Percentiles rank a stretch among this genome's conserved stretches.
phyloP scores from a whole-genome alignment of 129 eudicot genomes.

The Helianthus tuberosus region DNA sequence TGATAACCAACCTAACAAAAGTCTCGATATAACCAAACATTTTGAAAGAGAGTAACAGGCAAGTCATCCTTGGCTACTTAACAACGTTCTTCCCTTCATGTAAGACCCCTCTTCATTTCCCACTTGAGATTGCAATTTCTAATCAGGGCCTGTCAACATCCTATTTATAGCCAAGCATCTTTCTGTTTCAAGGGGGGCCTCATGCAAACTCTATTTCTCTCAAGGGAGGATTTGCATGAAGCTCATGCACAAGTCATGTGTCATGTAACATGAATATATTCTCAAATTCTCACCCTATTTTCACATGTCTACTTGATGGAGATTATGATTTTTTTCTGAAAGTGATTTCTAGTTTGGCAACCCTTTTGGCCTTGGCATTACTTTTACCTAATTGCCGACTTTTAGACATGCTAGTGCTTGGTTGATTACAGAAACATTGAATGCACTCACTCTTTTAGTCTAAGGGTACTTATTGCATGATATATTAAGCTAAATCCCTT shows the following conservation, averaged over 20 bases:
- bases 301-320: conserved; percentile 11
- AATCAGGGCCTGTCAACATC: not conserved
- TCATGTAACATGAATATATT: conserved; percentile 33
- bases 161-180: conserved; percentile 36
- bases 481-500: too few relatives aligned
- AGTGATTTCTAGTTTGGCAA: not conserved
- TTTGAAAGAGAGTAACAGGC: conserved; percentile 41
- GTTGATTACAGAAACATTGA: not conserved
- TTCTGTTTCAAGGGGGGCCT: conserved; percentile 12
- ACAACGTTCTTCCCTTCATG: conserved; percentile 52
- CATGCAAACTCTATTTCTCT: conserved; percentile 24
- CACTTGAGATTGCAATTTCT: not conserved
- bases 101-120: conserved; percentile 43
- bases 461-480: not conserved
- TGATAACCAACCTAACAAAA: conserved; percentile 25
- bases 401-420: conserved; percentile 9
- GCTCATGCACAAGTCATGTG: conserved; percentile 32
- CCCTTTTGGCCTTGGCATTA: conserved; percentile 4
- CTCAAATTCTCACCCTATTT: conserved; percentile 8
- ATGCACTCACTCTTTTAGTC: conserved; percentile 13
- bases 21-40: not conserved
- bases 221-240: conserved; percentile 25
- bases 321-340: not conserved
- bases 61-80: conserved; percentile 85
- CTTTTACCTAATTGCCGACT: conserved; percentile 6